Base-by-base conservation (phyloP, 2,329 filamentous ascomycete species). In the Thielaviopsis ethacetica region DNA sequence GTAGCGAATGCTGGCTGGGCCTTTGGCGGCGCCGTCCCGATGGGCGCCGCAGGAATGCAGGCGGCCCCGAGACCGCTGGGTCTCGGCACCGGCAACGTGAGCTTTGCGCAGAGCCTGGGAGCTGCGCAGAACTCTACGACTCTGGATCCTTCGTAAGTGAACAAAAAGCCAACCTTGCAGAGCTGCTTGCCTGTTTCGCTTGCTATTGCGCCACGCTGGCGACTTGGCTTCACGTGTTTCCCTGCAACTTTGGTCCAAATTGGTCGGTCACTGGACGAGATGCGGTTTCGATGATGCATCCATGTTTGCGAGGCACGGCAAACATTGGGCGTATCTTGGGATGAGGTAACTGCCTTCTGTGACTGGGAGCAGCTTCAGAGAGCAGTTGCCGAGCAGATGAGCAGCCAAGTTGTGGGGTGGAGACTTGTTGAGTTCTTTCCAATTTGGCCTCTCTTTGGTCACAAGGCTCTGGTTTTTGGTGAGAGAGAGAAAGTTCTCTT, bases 41-140 rank as follows among this genome's bases (percentile, higher is more conserved):
- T 85, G 77, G 76, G 79, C 60, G 72, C 72, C 65, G 75, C 75
- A 65, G 73, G 73, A 51, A 72, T 82, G 60, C 78, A 75, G 66
- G 80, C 75, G 63, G 72, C 75, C 55, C 69, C 73, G 58, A 74
- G 53, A 30, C 58, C 79, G 66, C 76, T 81, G 71, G 70, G 81
- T 27, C 38, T 56, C 66, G 75, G 76, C 62, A 55, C 61, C 12
- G 74, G 80, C 65, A 82, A 78, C 68, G 72, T 82, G 61, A 85
- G 81, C 69, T 85, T 85, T 70, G 81, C 82, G 54, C 82, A 85
- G 68, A 84, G 80, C 67, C 72, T 85, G 66, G 77, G 76, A 66
- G 79, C 79, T 62, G 83, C 81, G 60, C 81, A 83, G 69, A 76
- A 79, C 65, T 73, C 78, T 64, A 81, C 81, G 63, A 76, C 81